Conservation (phyloP, 768 basidiomycete species). For the Suillus luteus region DNA sequence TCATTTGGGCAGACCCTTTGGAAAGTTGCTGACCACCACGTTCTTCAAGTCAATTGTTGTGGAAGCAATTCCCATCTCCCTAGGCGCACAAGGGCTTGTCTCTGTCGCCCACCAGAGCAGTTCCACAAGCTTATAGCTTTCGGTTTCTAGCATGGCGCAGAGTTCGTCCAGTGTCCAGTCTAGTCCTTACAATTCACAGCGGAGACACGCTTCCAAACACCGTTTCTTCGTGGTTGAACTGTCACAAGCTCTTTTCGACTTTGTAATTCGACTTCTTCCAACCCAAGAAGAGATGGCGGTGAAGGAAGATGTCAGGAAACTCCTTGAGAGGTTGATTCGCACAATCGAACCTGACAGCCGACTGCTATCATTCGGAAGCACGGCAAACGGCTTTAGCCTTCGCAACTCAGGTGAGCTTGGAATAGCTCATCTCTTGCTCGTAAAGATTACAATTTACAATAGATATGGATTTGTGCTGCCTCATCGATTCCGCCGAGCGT, state of each 20-base stretch:
- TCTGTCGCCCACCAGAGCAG: constrained; percentile 11
- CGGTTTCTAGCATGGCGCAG: constrained; percentile 30
- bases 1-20: constrained; percentile 28
- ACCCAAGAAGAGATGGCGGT: constrained; percentile 88
- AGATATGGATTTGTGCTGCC: constrained; percentile 99
- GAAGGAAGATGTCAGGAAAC: constrained; percentile 94
- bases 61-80: constrained; percentile 24
- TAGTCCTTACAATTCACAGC: constrained; percentile 32
- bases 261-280: constrained; percentile 89
- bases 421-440: constrained; percentile 12
- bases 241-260: constrained; percentile 90
- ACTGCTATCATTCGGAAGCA: constrained; percentile 92
- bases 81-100: constrained; percentile 14
- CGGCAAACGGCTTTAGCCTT: constrained; percentile 95
- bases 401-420: constrained; percentile 79
- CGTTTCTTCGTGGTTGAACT: constrained; percentile 74
- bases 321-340: constrained; percentile 93
- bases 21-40: constrained; percentile 21
- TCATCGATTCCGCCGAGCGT: constrained; percentile 85
- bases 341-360: constrained; percentile 92
- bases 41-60: constrained; percentile 32
- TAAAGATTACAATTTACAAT: constrained; percentile 18
- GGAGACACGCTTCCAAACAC: constrained; percentile 47
- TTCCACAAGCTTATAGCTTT: constrained; percentile 10
- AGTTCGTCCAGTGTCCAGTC: constrained; percentile 29